These are phyloP conservation scores for Phyllosticta ampelicida DNA, from an alignment of 2,329 filamentous ascomycete species.

Conservation along the genomic window DNA sequence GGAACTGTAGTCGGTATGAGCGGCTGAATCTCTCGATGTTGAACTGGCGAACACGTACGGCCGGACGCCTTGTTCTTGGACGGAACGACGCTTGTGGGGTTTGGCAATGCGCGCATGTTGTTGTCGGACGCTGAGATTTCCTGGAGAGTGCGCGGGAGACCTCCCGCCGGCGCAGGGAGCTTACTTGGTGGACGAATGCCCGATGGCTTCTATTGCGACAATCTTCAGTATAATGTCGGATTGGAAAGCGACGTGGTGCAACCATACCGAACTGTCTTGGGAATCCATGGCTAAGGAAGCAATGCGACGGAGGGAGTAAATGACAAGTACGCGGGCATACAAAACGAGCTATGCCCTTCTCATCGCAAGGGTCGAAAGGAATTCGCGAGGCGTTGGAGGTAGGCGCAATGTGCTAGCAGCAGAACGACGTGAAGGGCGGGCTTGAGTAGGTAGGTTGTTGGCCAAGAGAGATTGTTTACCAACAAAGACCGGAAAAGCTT, in stretches of 20 bases:
- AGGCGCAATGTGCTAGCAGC: not conserved
- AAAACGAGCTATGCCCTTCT: slow-evolving; percentile 9
- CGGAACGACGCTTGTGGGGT: slow-evolving; percentile 31
- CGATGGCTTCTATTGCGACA: slow-evolving; percentile 14
- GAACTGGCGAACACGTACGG: slow-evolving; percentile 27
- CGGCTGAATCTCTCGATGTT: slow-evolving; percentile 15
- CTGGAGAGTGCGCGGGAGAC: slow-evolving; percentile 24
- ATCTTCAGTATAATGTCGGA: not conserved
- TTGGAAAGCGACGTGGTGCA: not conserved
- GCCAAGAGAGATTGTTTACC: no score
- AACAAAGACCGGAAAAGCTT: not conserved
- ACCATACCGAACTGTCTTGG: slow-evolving; percentile 7
- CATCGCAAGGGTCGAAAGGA: slow-evolving; percentile 1
- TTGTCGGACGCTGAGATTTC: slow-evolving; percentile 43
- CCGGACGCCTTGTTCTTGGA: slow-evolving; percentile 43
- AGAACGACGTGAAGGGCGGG: not conserved
- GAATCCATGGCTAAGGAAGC: slow-evolving; percentile 6
- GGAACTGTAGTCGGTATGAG: slow-evolving; percentile 26
- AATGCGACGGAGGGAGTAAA: slow-evolving; percentile 6
- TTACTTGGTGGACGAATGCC: slow-evolving; percentile 25
- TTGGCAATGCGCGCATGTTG: slow-evolving; percentile 40
- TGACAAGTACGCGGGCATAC: slow-evolving; percentile 4
- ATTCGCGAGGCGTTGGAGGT: not conserved
- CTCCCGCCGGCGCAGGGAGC: slow-evolving; percentile 19
- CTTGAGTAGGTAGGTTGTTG: not conserved